A percentile compares a stretch with the other conserved stretches of the same genome.
Conservation (phyloP, 192 early-diverging fungal species). For the Linnemannia schmuckeri region DNA sequence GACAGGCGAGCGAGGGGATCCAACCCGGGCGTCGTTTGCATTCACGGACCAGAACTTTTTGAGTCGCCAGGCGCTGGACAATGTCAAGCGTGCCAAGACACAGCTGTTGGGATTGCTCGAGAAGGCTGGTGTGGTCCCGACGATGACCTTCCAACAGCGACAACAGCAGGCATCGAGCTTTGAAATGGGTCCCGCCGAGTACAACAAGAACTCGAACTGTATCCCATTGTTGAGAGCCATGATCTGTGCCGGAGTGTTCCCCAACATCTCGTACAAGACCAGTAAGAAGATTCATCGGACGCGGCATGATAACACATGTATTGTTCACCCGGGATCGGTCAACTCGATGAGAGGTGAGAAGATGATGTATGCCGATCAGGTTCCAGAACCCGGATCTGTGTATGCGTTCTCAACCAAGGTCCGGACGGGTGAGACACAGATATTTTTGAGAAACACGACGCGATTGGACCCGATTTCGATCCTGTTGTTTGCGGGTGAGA, state of each 20-base stretch:
- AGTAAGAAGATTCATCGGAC: slow-evolving; percentile 57
- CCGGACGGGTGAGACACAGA: slow-evolving; percentile 50
- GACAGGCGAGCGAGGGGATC: slow-evolving; percentile 50
- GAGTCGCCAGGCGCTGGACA: slow-evolving; percentile 55
- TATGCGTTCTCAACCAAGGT: slow-evolving; percentile 61
- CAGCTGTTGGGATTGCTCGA: slow-evolving; percentile 60
- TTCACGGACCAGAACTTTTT: slow-evolving; percentile 63
- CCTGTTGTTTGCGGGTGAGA: slow-evolving; percentile 59
- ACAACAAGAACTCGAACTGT: slow-evolving; percentile 71
- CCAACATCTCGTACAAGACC: slow-evolving; percentile 67
- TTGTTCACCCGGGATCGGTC: slow-evolving; percentile 60
- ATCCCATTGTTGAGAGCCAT: slow-evolving; percentile 77
- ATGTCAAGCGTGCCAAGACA: slow-evolving; percentile 58
- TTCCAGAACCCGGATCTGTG: slow-evolving; percentile 50
- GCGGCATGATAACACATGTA: slow-evolving; percentile 55
- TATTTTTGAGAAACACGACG: slow-evolving; percentile 59
- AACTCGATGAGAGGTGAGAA: slow-evolving; percentile 54
- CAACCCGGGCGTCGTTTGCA: slow-evolving; percentile 39
- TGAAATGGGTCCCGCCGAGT: slow-evolving; percentile 58
- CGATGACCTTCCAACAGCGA: slow-evolving; percentile 41
- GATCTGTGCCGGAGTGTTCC: slow-evolving; percentile 88
- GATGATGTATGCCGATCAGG: slow-evolving; percentile 31
- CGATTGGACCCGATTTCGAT: slow-evolving; percentile 57
- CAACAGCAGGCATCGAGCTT: slow-evolving; percentile 33
- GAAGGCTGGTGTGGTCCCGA: slow-evolving; percentile 58